Base-by-base conservation (phyloP, 169 alveolate species). In the Plasmodium gonderi region DNA sequence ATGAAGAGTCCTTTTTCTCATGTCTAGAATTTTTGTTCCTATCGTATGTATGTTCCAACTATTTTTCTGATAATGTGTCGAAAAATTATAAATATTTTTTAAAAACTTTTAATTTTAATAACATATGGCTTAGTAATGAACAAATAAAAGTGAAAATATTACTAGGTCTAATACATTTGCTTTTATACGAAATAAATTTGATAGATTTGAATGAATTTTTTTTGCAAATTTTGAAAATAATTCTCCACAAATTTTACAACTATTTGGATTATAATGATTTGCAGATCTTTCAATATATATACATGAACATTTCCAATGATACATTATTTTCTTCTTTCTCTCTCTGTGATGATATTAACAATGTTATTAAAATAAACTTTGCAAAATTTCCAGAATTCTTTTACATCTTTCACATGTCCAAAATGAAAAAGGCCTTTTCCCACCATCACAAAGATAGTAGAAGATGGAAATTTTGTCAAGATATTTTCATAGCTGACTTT, bases 131-230 rank as follows among this genome's bases (percentile, higher is more conserved):
- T 8, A 87, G 74, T 12, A 87, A 65, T 17, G 69, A 76, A 20
- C 93, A 87, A 79, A 64, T 87, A 23, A 74, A 40, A 67, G 69
- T 87, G n/a, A 87, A 87, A 67, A 72, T 87, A n/a, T 77, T 87
- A 4, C 45, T 76, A n/a, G 64, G 67, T 36, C 45, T 81, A 68
- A 91, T 91, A 14, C 69, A 77, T 45, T 33, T 91, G 81, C 44
- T 76, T 81, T 47, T 79, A 17, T 65, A 91, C 72, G 89, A 91
- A 12, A 77, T 91, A 8, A 72, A 42, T 36, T n/a, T 44, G 2
- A 78, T 91, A 29, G 54, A 81, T 60, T 44, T 81, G 40, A 45
- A 64, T 12, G 47, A 69, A n/a, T 82, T 91, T 42, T 81, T 91
- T 78, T 36, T 54, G 1, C 72, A 76, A 1, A 87, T 87, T 36